phyloP scores from a whole-genome alignment of 306 rosid species.

The Carpinus viminea region DNA sequence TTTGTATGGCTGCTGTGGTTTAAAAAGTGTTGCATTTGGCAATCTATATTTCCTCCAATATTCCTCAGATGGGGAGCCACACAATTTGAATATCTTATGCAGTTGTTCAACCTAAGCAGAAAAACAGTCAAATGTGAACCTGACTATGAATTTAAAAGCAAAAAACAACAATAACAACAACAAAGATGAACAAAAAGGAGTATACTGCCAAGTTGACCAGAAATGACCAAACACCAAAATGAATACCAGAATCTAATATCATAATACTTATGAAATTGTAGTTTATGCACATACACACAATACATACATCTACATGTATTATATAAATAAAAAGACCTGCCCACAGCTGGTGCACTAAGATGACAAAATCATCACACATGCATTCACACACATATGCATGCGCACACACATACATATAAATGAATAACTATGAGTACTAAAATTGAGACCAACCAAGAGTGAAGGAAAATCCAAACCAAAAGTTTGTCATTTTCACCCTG shows the following conservation, averaged over 20 bases:
- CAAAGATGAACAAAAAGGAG: background rate
- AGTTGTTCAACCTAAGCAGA: slow-evolving; percentile 84
- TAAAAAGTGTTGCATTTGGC: slow-evolving; percentile 91
- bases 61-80: slow-evolving; percentile 92
- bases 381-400: no score
- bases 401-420: background rate
- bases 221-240: slow-evolving; percentile 13
- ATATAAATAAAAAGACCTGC: background rate
- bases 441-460: background rate
- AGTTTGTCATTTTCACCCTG: background rate
- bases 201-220: slow-evolving; percentile 6
- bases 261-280: background rate
- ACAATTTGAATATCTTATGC: slow-evolving; percentile 93
- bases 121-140: slow-evolving; percentile 38
- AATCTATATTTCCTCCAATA: slow-evolving; percentile 86
- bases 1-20: slow-evolving; percentile 85
- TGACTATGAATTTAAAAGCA: slow-evolving; percentile 21
- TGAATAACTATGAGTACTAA: background rate
- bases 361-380: background rate
- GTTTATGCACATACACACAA: background rate
- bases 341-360: background rate
- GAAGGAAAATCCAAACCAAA: background rate
- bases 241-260: background rate
- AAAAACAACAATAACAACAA: slow-evolving; percentile 4
- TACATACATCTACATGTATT: no score